Conservation (phyloP, 2,329 filamentous ascomycete genomes). For the Neopestalotiopsis clavispora region DNA sequence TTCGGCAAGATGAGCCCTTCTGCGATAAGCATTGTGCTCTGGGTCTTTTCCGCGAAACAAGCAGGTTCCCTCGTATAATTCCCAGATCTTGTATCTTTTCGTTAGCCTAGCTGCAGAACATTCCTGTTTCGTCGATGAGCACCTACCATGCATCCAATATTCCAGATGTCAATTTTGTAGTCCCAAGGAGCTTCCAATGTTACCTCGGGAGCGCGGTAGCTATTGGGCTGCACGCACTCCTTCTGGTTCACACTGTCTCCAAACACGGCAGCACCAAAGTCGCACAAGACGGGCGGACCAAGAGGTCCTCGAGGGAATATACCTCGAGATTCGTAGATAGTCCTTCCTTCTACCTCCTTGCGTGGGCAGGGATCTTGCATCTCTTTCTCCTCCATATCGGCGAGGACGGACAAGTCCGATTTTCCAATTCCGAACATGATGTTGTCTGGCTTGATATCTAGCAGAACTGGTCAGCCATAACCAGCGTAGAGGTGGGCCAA, state of each 20-base stretch:
- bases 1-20: slow-evolving; percentile 52
- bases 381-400: slow-evolving; percentile 45
- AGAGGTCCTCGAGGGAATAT: slow-evolving; percentile 26
- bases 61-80: slow-evolving; percentile 50
- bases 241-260: slow-evolving; percentile 35
- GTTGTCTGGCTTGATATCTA: slow-evolving; percentile 52
- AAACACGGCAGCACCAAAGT: slow-evolving; percentile 51
- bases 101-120: neutral
- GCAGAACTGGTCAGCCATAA: neutral
- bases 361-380: slow-evolving; percentile 43
- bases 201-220: slow-evolving; percentile 51
- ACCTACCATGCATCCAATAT: slow-evolving; percentile 53
- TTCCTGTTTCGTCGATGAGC: neutral
- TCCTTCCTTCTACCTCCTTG: slow-evolving; percentile 45
- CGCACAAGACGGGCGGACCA: slow-evolving; percentile 48
- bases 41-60: slow-evolving; percentile 49
- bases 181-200: slow-evolving; percentile 51
- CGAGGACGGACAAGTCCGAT: slow-evolving; percentile 40
- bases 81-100: slow-evolving; percentile 46
- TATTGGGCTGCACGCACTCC: slow-evolving; percentile 43
- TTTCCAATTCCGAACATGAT: slow-evolving; percentile 48
- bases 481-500: neutral
- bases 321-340: slow-evolving; percentile 47
- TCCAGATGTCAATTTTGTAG: slow-evolving; percentile 57
- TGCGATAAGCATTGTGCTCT: slow-evolving; percentile 43